Conservation (phyloP, 495 filamentous ascomycete species). For the Xylaria cubensis region DNA sequence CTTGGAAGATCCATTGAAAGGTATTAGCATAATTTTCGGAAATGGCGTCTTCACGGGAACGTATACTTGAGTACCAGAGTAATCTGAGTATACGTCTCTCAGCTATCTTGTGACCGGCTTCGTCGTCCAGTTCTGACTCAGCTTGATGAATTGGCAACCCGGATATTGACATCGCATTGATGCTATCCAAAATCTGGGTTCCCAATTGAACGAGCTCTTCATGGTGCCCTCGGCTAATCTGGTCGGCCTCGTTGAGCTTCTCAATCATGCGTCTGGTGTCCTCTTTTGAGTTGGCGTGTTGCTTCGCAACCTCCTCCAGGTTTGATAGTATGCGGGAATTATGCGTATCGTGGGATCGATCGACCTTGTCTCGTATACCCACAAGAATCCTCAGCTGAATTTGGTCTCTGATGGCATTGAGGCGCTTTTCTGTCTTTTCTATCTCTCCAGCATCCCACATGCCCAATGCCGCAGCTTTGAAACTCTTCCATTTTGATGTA, state of each 20-base stretch:
- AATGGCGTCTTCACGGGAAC: not conserved
- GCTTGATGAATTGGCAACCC: not conserved
- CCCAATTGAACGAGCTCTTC: not conserved
- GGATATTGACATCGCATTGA: not conserved
- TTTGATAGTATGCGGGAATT: conserved; percentile 4
- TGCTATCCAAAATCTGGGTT: not conserved
- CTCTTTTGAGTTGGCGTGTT: not conserved
- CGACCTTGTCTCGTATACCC: conserved; percentile 6
- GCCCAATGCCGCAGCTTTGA: conserved; percentile 6
- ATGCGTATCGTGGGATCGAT: conserved; percentile 3
- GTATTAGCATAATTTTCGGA: not conserved
- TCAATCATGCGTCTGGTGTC: not conserved
- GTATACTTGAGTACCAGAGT: not conserved
- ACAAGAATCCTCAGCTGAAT: conserved; percentile 24
- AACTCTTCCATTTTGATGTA: conserved; percentile 8
- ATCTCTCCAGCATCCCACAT: conserved; percentile 27
- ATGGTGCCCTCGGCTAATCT: not conserved
- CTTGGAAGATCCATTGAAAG: not conserved
- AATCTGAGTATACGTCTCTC: not conserved
- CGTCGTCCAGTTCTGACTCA: not conserved
- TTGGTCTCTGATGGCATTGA: conserved; percentile 24
- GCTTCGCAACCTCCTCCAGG: not conserved
- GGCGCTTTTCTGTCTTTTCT: conserved; percentile 17
- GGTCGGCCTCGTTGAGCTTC: not conserved
- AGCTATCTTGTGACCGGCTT: not conserved